These are phyloP conservation scores for Sordariomycetes sp. DNA, from an alignment of 2,329 filamentous ascomycete genomes.

Conservation along the genomic window DNA sequence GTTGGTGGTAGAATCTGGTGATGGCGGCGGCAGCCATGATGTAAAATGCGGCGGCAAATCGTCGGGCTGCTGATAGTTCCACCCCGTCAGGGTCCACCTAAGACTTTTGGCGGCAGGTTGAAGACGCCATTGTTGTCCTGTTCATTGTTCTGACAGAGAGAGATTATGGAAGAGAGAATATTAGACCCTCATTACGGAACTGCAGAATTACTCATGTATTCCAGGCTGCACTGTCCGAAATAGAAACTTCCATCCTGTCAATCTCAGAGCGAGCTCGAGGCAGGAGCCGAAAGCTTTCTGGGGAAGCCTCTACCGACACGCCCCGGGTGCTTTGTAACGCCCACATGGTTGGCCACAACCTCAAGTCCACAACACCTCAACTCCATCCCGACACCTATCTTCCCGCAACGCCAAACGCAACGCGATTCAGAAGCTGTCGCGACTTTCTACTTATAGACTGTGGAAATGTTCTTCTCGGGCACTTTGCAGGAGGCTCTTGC, in stretches of 20 bases:
- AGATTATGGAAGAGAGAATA: not conserved
- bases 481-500: constrained; percentile 72
- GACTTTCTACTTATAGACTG: not conserved
- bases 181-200: no score
- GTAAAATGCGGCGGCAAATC: constrained; percentile 1
- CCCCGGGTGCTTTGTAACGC: not conserved
- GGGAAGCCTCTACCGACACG: not conserved
- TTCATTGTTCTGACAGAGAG: not conserved
- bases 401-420: not conserved
- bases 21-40: not conserved
- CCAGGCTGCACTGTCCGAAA: no score
- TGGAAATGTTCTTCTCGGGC: constrained; percentile 69
- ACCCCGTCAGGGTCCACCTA: not conserved
- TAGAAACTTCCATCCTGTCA: no score
- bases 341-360: not conserved
- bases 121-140: not conserved
- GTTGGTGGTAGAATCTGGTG: not conserved
- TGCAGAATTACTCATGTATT: no score
- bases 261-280: no score
- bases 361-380: not conserved
- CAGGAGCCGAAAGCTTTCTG: not conserved
- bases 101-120: not conserved
- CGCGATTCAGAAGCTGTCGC: not conserved
- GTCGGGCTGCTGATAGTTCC: not conserved
- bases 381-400: not conserved